Evolutionary conservation across 2,329 filamentous ascomycete genomes (phyloP), one percentile per base, ranked within the genome.

Genomic region (Triangularia setosa): DNA sequence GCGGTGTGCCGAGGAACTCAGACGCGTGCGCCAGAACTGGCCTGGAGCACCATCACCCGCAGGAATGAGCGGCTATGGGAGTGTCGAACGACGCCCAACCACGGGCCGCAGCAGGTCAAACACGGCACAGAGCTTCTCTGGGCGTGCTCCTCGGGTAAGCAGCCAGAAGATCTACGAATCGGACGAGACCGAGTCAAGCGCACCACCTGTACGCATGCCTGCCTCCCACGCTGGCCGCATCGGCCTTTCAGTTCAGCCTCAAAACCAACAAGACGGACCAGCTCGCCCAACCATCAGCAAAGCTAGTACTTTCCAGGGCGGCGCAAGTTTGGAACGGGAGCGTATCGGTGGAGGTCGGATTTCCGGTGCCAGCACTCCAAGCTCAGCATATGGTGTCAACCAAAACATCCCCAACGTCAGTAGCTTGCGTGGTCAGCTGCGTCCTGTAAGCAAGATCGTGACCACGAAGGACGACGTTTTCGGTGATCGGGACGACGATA

Each of bases 1-100:
- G 75, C 89, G 90, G 66, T 97, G 92, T 75, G 86, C 90, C 61
- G 93, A 97, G 70, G 90, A 96, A 69, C 84, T 98, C 62, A 80
- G 84, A 3, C 81, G 83, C 28, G 79, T 81, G 25, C 80, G 81
- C 58, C 78, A 81, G 64, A 76, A 77, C 64, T 84, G 83, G 80
- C 72, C 73, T 7, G 72, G 71, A 3, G 67, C 72, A 2, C 66
- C 71, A 3, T 63, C 66, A 16, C 68, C 67, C 35, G 62, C 66
- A 33, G 63, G n/a, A 33, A 60, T 25, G 58, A 62, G 64, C 59
- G 60, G 59, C 44, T 64, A 66, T 63, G 67, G 68, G 57, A 69
- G 35, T 57, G 68, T 44, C 66, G 73, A 68, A 64, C 71, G 65
- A 62, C 72, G 65, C 63, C 75, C 69, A 58, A 55, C 52, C 23